A percentile compares a stretch with the other conserved stretches of the same genome.
Evolutionary conservation across 768 basidiomycete genomes (phyloP).

Genomic region (Lactarius quietus): DNA sequence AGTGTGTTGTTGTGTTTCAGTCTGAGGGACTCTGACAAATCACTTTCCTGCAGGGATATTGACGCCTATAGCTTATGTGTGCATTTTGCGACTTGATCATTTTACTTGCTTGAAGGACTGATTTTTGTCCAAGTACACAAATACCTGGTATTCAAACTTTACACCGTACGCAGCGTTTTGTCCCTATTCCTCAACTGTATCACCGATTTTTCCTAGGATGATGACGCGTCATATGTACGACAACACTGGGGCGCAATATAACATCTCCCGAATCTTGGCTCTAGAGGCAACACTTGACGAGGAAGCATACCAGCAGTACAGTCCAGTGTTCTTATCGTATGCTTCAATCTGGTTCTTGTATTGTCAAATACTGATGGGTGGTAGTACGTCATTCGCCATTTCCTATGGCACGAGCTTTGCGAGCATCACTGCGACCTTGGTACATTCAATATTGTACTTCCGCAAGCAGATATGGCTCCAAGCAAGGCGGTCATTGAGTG

Average conservation of each 20-base stretch:
- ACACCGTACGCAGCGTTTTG: conserved; percentile 34
- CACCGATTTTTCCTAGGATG: conserved; percentile 34
- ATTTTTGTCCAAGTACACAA: conserved; percentile 32
- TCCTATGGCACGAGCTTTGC: conserved; percentile 72
- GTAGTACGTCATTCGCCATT: conserved; percentile 60
- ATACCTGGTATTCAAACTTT: conserved; percentile 36
- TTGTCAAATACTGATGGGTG: conserved; percentile 18
- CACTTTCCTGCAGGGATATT: conserved; percentile 34
- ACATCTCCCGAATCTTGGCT: conserved; percentile 41
- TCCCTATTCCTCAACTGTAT: not conserved
- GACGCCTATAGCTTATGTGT: conserved; percentile 36
- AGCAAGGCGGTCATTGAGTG: conserved; percentile 41
- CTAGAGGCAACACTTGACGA: conserved; percentile 36
- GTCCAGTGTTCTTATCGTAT: conserved; percentile 45
- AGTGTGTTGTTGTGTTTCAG: conserved; percentile 11
- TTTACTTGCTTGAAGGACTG: not conserved
- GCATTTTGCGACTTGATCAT: not conserved
- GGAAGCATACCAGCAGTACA: conserved; percentile 40
- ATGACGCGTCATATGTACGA: conserved; percentile 42
- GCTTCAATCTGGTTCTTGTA: conserved; percentile 55
- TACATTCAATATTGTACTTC: conserved; percentile 46
- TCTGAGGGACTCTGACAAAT: conserved; percentile 4
- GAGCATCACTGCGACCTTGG: conserved; percentile 43
- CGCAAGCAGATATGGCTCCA: conserved; percentile 43
- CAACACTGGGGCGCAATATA: conserved; percentile 40